Base-by-base conservation (phyloP, 2,329 filamentous ascomycete genomes). In the Phialocephala subalpina region DNA sequence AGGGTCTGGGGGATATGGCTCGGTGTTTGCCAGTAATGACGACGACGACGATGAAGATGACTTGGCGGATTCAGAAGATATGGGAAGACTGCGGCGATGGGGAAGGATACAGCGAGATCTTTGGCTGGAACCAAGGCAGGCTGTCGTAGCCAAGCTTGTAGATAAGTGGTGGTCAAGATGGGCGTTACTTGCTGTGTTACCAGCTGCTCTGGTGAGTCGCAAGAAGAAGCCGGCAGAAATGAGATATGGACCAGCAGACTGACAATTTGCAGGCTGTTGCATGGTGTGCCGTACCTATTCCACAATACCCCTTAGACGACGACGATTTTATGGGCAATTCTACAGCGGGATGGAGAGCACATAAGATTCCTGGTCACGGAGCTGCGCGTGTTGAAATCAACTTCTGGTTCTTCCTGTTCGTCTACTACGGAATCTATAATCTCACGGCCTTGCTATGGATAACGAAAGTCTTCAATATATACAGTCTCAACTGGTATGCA, bases 401-500 rank as follows among this genome's bases (percentile, higher is more conserved):
- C 79, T 91, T 91, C 73, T 91, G 89, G 88, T 90, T 90, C 81
- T 91, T 91, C 73, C 80, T 91, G 42, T 84, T 90, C 58, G 85
- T 90, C 64, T 91, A 90, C 79, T 91, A 91, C 76, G 87, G 87
- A 64, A 85, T 90, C 70, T 91, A 91, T 77, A 90, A 89, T 74
- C 73, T 90, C 27, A 89, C 87, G 4, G 89, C 88, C 2, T 78
- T 91, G 71, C 85, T 90, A 67, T 91, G 88, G 87, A 90, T 91
- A 74, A 91, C 89, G 57, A 91, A 90, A 73, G 84, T 91, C 5
- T 91, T 91, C 76, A 91, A 91, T 72, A 82, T 91, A 25, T 91
- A 91, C 80, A 87, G 85, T 67, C 80, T 91, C 64, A 91, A 91
- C 78, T 91, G 89, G 89, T 78, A 61, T 36, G 60, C 20, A 49